A percentile compares a stretch with the other conserved stretches of the same genome.
These are phyloP conservation scores for Tetrahymena malaccensis DNA, from an alignment of 73 alveolate species.

Conservation along the genomic window DNA sequence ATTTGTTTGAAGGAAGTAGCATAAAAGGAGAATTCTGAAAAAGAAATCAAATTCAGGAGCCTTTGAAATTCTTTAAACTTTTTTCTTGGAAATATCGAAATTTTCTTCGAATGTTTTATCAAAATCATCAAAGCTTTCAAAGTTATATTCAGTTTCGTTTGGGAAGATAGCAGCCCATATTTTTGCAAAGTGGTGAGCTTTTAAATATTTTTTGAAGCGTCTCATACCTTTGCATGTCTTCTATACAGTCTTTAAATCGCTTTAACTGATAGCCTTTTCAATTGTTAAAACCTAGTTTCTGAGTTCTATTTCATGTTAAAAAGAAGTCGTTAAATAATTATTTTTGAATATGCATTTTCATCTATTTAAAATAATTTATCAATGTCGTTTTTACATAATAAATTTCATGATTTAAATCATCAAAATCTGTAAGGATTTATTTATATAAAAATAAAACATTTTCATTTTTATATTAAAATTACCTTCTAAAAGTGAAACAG, in stretches of 20 bases:
- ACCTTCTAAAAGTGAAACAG: background rate
- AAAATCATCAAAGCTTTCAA: conserved; percentile 9
- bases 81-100: background rate
- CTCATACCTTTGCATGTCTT: conserved; percentile 11
- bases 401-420: background rate
- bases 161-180: conserved; percentile 17
- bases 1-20: background rate
- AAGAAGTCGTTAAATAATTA: background rate
- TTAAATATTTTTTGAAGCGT: conserved; percentile 25
- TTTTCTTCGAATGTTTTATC: conserved; percentile 27
- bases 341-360: background rate
- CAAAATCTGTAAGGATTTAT: background rate
- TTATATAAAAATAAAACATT: background rate
- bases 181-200: conserved; percentile 22
- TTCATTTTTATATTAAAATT: background rate
- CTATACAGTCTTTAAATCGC: conserved; percentile 23
- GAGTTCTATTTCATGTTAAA: background rate
- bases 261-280: conserved; percentile 21
- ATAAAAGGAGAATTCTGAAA: background rate
- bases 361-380: background rate
- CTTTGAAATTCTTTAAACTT: background rate
- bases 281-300: conserved; percentile 9
- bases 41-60: conserved; percentile 12
- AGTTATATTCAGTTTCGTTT: conserved; percentile 7
- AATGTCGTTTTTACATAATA: background rate